Base-by-base conservation (phyloP, 2,329 filamentous ascomycete genomes). In the Trichoderma aggressivum region DNA sequence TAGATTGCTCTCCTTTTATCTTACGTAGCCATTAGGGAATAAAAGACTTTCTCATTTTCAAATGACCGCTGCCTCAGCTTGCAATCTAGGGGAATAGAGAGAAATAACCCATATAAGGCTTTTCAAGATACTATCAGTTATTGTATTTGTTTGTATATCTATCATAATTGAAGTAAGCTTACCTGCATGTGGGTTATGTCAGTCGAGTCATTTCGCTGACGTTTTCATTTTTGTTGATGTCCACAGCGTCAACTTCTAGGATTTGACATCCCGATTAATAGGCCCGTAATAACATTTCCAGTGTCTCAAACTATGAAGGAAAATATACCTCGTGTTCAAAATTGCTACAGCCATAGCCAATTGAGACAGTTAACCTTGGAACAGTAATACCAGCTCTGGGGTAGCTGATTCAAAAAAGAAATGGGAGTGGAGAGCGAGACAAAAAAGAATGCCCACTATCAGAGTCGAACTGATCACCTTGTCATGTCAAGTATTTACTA, bases 381-480 rank as follows among this genome's bases (percentile, higher is more conserved):
- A 3, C 3, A 16, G 7, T n/a, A 7, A 2, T 53, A 53, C n/a
- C 10, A 24, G 14, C 43, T 21, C 43, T 50, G 18, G 43, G 10
- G 43, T 18, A 50, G 28, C 16, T 11, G 47, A 16, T 10, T 7
- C 7, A n/a, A 26, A 16, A 16, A 24, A 11, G 53, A 65, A 39
- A 16, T 3, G 18, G 1, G 12, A 24, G 7, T 5, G 8, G 32
- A 30, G 39, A 43, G 39, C 1, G 39, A 43, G 39, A 1, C 14
- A 70, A 70, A 70, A 70, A 70, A 72, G 56, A 50, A 60, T 72
- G 71, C 67, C 67, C 67, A 61, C 67, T 71, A 72, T 71, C 62
- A 71, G 71, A 72, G 64, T 72, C 71, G 70, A 72, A 72, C 70
- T 70, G 66, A 70, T 72, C 47, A 72, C 70, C 65, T 72, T 72